These are phyloP conservation scores for Podosphaera fusca DNA, from an alignment of 2,329 filamentous ascomycete genomes.

Conservation along the genomic window DNA sequence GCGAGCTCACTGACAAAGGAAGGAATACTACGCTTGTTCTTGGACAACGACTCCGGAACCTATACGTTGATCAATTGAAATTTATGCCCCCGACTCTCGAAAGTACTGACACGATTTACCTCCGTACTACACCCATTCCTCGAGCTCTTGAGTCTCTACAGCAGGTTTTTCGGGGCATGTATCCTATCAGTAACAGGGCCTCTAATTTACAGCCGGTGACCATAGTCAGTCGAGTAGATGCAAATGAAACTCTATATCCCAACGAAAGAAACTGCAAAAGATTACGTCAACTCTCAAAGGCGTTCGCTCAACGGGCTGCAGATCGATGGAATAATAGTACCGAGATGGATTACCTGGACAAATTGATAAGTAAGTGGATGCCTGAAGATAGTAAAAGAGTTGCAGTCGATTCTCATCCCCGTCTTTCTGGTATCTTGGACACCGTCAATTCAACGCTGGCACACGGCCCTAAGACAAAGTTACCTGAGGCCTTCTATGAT, in stretches of 20 bases:
- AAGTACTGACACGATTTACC: constrained; percentile 38
- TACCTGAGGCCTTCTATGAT: constrained; percentile 80
- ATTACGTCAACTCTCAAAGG: constrained; percentile 43
- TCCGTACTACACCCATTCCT: constrained; percentile 52
- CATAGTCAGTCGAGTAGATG: constrained; percentile 38
- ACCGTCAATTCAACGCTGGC: constrained; percentile 74
- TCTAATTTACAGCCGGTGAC: constrained; percentile 34
- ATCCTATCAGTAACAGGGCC: constrained; percentile 31
- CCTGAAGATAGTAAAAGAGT: constrained; percentile 42
- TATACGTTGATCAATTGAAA: constrained; percentile 52
- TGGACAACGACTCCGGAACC: constrained; percentile 40
- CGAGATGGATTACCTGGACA: constrained; percentile 68
- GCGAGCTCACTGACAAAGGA: constrained; percentile 55
- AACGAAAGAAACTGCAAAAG: constrained; percentile 54
- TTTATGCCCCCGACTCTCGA: constrained; percentile 41
- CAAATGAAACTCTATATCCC: constrained; percentile 59
- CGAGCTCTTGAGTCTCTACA: constrained; percentile 59
- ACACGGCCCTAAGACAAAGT: constrained; percentile 54
- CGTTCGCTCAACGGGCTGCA: constrained; percentile 50
- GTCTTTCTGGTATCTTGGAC: constrained; percentile 81
- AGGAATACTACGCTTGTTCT: constrained; percentile 48
- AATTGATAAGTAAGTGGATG: constrained; percentile 66
- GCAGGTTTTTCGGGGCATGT: constrained; percentile 52
- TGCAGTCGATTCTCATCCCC: constrained; percentile 62
- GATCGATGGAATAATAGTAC: constrained; percentile 51